Conservation (phyloP, 129 eudicot genomes). For the Rutidosis leptorrhynchoides region DNA sequence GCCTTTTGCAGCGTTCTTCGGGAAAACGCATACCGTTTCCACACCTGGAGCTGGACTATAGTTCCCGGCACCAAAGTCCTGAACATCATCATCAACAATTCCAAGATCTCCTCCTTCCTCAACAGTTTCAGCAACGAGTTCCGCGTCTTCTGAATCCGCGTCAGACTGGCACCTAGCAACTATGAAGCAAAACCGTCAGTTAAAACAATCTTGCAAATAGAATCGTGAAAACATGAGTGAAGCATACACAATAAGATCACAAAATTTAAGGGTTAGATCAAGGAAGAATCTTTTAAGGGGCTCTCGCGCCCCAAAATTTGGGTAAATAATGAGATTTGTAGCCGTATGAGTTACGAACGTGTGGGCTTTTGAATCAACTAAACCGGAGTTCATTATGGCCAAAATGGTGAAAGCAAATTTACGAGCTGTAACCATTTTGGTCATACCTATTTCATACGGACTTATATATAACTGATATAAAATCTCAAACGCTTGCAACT, state of each 20-base stretch:
- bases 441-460: no score
- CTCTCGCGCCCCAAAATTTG: no score
- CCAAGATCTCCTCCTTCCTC: conserved; percentile 78
- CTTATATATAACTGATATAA: no score
- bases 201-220: conserved; percentile 5
- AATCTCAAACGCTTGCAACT: no score
- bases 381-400: no score
- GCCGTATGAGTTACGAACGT: no score
- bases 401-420: no score
- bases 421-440: no score
- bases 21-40: conserved; percentile 87
- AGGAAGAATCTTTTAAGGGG: no score
- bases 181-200: conserved; percentile 27
- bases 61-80: conserved; percentile 57
- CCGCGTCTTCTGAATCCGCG: conserved; percentile 46
- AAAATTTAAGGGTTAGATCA: neutral
- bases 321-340: no score
- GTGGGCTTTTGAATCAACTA: no score
- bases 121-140: conserved; percentile 46
- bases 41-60: conserved; percentile 81
- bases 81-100: conserved; percentile 75
- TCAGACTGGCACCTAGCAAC: conserved; percentile 91
- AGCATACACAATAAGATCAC: neutral
- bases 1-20: conserved; percentile 70
- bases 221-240: neutral